Percentiles rank a stretch among this genome's conserved stretches.
Evolutionary conservation across 2,329 filamentous ascomycete genomes (phyloP).

Genomic region (Fusarium chuoi): DNA sequence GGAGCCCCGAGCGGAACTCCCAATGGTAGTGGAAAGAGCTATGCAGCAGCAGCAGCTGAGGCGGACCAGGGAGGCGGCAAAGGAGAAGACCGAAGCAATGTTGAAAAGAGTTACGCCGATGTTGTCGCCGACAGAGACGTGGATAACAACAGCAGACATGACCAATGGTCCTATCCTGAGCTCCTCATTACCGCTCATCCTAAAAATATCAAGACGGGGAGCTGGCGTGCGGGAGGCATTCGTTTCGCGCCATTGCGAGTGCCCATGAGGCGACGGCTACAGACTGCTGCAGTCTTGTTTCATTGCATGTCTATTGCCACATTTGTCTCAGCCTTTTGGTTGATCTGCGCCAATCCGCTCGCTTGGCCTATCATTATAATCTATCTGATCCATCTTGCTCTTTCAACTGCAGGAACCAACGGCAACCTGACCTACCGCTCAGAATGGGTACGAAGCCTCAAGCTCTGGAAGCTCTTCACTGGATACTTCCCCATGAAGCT

Average conservation of each 20-base stretch:
- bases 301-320: constrained; percentile 78
- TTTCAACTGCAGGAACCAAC: constrained; percentile 80
- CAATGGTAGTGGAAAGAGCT: constrained; percentile 9
- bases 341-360: constrained; percentile 90
- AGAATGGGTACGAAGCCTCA: constrained; percentile 76
- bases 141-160: constrained; percentile 12
- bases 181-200: constrained; percentile 37
- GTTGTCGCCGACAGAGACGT: constrained; percentile 24
- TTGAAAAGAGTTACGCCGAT: constrained; percentile 38
- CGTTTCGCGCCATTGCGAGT: constrained; percentile 85
- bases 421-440: constrained; percentile 80
- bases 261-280: constrained; percentile 75
- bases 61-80: constrained; percentile 7
- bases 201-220: constrained; percentile 42
- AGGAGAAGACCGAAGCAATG: neutral
- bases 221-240: constrained; percentile 64
- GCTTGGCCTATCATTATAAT: constrained; percentile 82
- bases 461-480: constrained; percentile 88
- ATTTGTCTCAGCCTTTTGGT: constrained; percentile 84
- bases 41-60: constrained; percentile 18
- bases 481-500: constrained; percentile 91
- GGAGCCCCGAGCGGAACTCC: neutral
- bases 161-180: constrained; percentile 43
- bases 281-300: constrained; percentile 81
- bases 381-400: constrained; percentile 85